Base-by-base conservation (phyloP, 1,284 basidiomycete genomes). In the Fistulina hepatica region DNA sequence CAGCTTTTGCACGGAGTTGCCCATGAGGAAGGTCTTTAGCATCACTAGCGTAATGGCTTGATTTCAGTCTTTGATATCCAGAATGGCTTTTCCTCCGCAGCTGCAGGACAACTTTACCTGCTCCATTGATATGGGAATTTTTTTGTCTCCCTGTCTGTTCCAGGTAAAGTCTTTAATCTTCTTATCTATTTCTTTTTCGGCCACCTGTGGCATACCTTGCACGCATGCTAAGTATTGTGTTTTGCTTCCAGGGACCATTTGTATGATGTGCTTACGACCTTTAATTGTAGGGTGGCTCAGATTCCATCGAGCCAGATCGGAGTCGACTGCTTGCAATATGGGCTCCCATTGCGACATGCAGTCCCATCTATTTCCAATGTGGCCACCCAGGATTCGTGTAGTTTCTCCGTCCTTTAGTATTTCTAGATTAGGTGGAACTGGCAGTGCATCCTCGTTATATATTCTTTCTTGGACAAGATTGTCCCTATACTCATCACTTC, bases 11-110 rank as follows among this genome's bases (percentile, higher is more conserved):
- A 15, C 3, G 0, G 36, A n/a, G n/a, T n/a, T 35, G 2, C 48
- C 7, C 20, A 45, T 34, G 0, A 55, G 45, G 42, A 47, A 57
- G 0, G 35, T 15, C 28, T 45, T 48, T 0, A 56, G 20, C 51
- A 51, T 54, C 31, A 44, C 52, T 0, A 58, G 10, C 2, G 47
- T 25, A 0, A 58, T 52, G 0, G 56, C 57, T 6, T 54, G 41
- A 26, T 55, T 53, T 5, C 55, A 10, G 0, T 44, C 33, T 9
- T 44, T 23, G 0, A 59, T 15, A 40, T 55, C 49, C 0, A 55
- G 38, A 0, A 59, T 16, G 0, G 39, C 42, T 2, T 50, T 21
- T 1, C 55, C 51, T 1, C 51, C 54, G 13, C 47, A 33, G 13
- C 43, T 36, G 3, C 36, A 23, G 0, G 39, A 40, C 0, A 10